Evolutionary conservation across 2,329 filamentous ascomycete species (phyloP).

Genomic region (Pestalotiopsis sp.): DNA sequence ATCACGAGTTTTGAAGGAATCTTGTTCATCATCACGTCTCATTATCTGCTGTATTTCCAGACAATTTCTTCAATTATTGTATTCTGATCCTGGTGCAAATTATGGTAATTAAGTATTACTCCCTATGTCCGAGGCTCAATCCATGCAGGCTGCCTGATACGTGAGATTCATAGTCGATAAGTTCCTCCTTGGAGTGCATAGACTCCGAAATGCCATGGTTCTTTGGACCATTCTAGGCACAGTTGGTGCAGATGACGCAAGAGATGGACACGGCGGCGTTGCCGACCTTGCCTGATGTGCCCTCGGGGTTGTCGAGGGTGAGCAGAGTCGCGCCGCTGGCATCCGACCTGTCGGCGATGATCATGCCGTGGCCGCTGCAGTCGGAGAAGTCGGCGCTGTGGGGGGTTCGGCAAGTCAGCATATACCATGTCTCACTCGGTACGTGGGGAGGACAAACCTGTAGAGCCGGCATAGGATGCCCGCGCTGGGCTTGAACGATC

Average conservation of each 20-base stretch:
- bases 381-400: neutral
- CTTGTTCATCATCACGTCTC: neutral
- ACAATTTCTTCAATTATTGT: neutral
- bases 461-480: neutral
- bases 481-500: neutral
- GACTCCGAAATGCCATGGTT: neutral
- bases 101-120: neutral
- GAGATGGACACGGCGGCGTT: neutral
- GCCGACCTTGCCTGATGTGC: neutral
- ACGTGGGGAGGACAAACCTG: neutral
- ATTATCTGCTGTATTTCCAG: neutral
- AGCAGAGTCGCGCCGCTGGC: neutral
- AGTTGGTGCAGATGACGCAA: slow-evolving; percentile 1
- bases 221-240: neutral
- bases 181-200: neutral
- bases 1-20: too few species aligned
- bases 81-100: neutral
- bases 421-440: neutral
- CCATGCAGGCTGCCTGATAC: neutral
- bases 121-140: neutral
- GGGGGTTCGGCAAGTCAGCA: neutral
- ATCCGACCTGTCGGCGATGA: neutral
- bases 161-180: neutral
- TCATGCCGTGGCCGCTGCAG: neutral
- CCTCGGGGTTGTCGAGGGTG: neutral